Base-by-base conservation (phyloP, 192 early-diverging fungal genomes). In the Phycomyces blakesleeanus region DNA sequence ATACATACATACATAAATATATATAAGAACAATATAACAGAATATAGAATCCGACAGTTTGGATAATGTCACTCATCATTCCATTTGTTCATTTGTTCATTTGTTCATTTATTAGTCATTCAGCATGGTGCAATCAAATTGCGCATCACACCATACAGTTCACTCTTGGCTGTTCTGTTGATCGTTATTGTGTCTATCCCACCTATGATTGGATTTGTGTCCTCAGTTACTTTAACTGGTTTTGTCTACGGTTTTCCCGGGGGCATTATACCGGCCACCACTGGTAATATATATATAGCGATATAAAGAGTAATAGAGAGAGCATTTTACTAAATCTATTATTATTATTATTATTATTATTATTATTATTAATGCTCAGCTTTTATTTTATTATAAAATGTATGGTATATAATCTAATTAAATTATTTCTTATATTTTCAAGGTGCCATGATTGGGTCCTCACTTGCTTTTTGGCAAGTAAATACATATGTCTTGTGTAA, bases 221-320 rank as follows among this genome's bases (percentile, higher is more conserved):
- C 74, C 14, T 29, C 70, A 3, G 58, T 71, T 0, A 64, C 72
- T 12, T 3, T 83, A 29, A 64, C 66, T 21, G 82, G 82, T 1
- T 83, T 83, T 58, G 75, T 84, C n/a, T 83, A 73, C 63, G 77
- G 78, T 0, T 76, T 83, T 56, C 76, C 81, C 12, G 29, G 38
- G 12, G 82, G 82, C 2, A 54, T 83, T 24, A 29, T 81, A n/a
- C 83, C 81, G 15, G 75, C 69, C 0, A 69, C 71, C 26, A 49
- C 60, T 9, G 82, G 82, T 34, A 68, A 56, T 40, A 14, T 3
- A 39, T n/a, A 22, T 44, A 10, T 57, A n/a, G 11, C 57, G 55
- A 52, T 21, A 55, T n/a, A n/a, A n/a, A n/a, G n/a, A n/a, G n/a
- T n/a, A n/a, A n/a, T n/a, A n/a, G n/a, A n/a, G n/a, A n/a, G n/a